These are phyloP conservation scores for Stephanodiscus minutulus DNA, from an alignment of 108 stramenopile genomes.

Conservation along the genomic window DNA sequence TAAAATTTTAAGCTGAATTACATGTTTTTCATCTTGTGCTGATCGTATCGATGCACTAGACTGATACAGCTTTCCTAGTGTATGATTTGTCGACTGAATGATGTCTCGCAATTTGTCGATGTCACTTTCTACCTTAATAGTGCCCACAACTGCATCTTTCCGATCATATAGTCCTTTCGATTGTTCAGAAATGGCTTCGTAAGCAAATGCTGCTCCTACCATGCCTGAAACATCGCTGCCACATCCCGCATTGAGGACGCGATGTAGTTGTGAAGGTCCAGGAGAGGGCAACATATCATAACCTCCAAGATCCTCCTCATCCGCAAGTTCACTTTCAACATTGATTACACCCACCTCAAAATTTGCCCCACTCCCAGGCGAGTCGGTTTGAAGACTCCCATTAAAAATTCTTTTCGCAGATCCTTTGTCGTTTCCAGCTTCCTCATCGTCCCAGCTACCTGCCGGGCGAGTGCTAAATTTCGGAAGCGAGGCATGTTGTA, in stretches of 20 bases:
- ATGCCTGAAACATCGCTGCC: slow-evolving; percentile 14
- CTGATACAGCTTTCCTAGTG: slow-evolving; percentile 56
- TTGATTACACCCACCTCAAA: slow-evolving; percentile 82
- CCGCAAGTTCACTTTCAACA: slow-evolving; percentile 61
- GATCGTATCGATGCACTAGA: slow-evolving; percentile 59
- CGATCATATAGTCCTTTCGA: slow-evolving; percentile 18
- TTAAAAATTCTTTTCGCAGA: not conserved
- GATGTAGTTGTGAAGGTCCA: slow-evolving; percentile 75
- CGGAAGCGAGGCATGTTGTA: slow-evolving; percentile 88
- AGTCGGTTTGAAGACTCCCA: not conserved
- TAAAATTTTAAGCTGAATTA: slow-evolving; percentile 62
- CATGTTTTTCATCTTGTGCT: slow-evolving; percentile 53
- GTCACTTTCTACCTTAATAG: slow-evolving; percentile 78
- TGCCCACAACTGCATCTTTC: slow-evolving; percentile 58
- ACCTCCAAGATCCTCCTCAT: slow-evolving; percentile 51
- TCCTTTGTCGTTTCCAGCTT: slow-evolving; percentile 24
- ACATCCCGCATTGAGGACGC: slow-evolving; percentile 60
- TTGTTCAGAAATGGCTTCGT: slow-evolving; percentile 20
- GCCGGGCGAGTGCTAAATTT: slow-evolving; percentile 57
- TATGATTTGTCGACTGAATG: slow-evolving; percentile 71
- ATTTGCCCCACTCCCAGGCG: slow-evolving; percentile 18
- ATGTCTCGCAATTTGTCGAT: slow-evolving; percentile 85
- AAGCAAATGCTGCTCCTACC: slow-evolving; percentile 44
- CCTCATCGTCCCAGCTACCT: slow-evolving; percentile 57
- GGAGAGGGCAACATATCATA: slow-evolving; percentile 84